Evolutionary conservation across 2,329 filamentous ascomycete genomes (phyloP).

Genomic region (Alternaria alternata): DNA sequence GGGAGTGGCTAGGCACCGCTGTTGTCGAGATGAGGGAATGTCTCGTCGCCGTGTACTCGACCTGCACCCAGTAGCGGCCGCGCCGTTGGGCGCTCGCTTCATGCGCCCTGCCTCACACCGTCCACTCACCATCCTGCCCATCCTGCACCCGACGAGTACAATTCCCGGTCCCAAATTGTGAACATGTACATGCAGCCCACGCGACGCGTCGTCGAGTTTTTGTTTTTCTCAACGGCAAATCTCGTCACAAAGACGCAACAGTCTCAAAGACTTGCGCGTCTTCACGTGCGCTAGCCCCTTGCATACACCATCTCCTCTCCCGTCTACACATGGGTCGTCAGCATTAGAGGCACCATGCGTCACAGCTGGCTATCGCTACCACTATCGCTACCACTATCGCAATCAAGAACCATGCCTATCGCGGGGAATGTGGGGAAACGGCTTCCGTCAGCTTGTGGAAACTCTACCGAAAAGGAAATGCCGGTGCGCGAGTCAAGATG

Average conservation of each 20-base stretch:
- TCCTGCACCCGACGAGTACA: neutral
- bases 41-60: constrained; percentile 10
- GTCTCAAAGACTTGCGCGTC: constrained; percentile 3
- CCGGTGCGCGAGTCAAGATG: constrained; percentile 10
- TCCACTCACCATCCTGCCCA: constrained; percentile 1
- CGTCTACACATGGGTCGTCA: neutral
- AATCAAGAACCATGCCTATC: constrained; percentile 2
- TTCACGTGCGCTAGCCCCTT: constrained; percentile 19
- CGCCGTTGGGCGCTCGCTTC: constrained; percentile 8
- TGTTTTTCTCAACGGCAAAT: neutral
- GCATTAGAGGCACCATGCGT: constrained; percentile 5
- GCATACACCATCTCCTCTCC: neutral
- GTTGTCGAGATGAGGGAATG: constrained; percentile 15
- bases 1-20: constrained; percentile 17
- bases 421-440: constrained; percentile 24
- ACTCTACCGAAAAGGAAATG: constrained; percentile 8
- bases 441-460: constrained; percentile 7
- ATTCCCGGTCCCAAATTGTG: neutral
- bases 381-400: constrained; percentile 10
- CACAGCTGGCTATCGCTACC: constrained; percentile 1
- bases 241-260: neutral
- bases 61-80: constrained; percentile 16
- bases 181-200: neutral
- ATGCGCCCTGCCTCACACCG: constrained; percentile 5
- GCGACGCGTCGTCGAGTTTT: neutral